phyloP scores from a whole-genome alignment of 2,329 filamentous ascomycete species.

The Fusarium penzigii region DNA sequence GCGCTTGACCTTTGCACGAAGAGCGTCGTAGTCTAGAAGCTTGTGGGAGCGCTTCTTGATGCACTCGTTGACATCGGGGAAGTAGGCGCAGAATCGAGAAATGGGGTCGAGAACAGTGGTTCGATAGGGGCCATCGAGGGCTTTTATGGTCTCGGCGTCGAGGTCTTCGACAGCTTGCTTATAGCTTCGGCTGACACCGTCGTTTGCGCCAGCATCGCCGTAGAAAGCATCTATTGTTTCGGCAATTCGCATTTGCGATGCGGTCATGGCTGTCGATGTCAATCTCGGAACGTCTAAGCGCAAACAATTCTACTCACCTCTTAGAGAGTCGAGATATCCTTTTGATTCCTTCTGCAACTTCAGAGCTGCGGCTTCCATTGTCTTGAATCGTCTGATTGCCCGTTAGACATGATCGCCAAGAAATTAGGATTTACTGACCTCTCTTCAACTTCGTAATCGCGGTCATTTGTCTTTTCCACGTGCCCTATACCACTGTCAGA shows the following conservation, averaged over 20 bases:
- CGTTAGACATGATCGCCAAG: conserved; percentile 20
- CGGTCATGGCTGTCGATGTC: conserved; percentile 80
- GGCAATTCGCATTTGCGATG: conserved; percentile 98
- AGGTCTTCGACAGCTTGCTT: conserved; percentile 98
- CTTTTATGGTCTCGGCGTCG: conserved; percentile 97
- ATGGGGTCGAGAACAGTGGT: conserved; percentile 96
- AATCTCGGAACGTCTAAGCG: conserved; percentile 6
- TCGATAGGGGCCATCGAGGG: conserved; percentile 91
- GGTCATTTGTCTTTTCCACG: conserved; percentile 97
- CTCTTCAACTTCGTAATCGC: conserved; percentile 98
- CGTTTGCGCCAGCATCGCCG: conserved; percentile 89
- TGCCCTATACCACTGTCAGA: conserved; percentile 59
- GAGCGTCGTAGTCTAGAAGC: conserved; percentile 94
- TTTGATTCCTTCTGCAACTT: conserved; percentile 97
- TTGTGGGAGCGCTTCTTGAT: conserved; percentile 99
- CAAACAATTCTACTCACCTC: conserved; percentile 56
- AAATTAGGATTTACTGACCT: conserved; percentile 51
- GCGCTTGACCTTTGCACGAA: conserved; percentile 95
- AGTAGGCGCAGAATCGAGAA: conserved; percentile 94
- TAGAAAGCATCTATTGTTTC: conserved; percentile 99
- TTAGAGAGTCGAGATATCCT: conserved; percentile 92
- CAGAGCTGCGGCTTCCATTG: conserved; percentile 92
- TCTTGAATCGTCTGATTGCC: conserved; percentile 77
- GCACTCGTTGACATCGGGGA: conserved; percentile 98
- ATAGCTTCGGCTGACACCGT: conserved; percentile 94